A percentile compares a stretch with the other conserved stretches of the same genome.
phyloP scores from a whole-genome alignment of 129 eudicot species.

The Flaveria brownii region DNA sequence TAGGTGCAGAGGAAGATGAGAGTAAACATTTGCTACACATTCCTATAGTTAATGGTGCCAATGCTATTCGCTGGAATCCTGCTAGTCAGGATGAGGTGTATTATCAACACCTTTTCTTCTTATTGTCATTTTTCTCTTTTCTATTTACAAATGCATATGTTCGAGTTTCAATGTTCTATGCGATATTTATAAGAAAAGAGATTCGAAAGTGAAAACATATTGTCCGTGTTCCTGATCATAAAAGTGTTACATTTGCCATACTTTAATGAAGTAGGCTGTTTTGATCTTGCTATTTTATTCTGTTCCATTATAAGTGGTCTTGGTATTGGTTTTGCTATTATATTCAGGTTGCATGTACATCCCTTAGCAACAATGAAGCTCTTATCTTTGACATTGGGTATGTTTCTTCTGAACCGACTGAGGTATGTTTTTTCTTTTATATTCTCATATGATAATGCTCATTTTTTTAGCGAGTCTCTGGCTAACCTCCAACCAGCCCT shows the following conservation, averaged over 20 bases:
- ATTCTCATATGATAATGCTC: constrained; percentile 21
- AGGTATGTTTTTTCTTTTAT: constrained; percentile 51
- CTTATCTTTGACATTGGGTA: constrained; percentile 76
- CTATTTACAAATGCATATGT: constrained; percentile 7
- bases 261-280: background rate
- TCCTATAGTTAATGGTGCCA: constrained; percentile 41
- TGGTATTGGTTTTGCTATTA: constrained; percentile 7
- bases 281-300: constrained; percentile 4
- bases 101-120: constrained; percentile 10
- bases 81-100: constrained; percentile 88
- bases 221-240: constrained; percentile 1
- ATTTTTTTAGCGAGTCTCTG: constrained; percentile 4
- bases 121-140: background rate
- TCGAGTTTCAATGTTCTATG: background rate
- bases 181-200: background rate
- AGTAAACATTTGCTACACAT: constrained; percentile 71
- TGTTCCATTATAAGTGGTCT: constrained; percentile 1
- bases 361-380: constrained; percentile 57
- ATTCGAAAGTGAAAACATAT: background rate
- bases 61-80: constrained; percentile 83
- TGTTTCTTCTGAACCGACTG: constrained; percentile 66
- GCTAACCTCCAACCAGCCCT: constrained; percentile 6
- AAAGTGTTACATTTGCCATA: background rate
- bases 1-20: constrained; percentile 60
- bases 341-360: constrained; percentile 80